Evolutionary conservation across 768 basidiomycete species (phyloP), one percentile per base, ranked within the genome.

Genomic region (Lactarius deliciosus): DNA sequence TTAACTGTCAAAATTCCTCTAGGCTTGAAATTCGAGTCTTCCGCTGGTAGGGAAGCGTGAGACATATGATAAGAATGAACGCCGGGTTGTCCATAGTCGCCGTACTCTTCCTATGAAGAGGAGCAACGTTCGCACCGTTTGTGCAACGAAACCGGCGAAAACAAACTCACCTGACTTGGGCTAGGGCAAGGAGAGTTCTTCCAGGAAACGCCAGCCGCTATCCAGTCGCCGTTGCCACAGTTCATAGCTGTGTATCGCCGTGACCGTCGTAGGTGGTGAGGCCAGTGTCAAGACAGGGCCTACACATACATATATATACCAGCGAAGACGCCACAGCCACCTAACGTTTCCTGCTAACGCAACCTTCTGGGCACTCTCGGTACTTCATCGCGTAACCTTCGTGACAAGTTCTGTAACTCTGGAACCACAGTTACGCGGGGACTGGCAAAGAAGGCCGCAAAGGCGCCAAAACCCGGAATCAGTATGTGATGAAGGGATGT

Each of bases 131-230:
- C 47, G 22, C 22, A 11, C 5, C 22, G 13, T 13, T 50, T 22
- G n/a, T 11, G 2, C n/a, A 22, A 22, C 10, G 13, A 50, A 22
- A 22, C 25, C 22, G 47, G 47, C 13, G 2, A 50, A 50, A 22
- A 25, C 1, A 22, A 25, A 11, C 47, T 25, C 47, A 50, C 47
- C 47, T 2, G 22, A 3, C 22, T 11, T 11, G 45, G 5, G n/a
- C 45, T 25, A 50, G 22, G 11, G 22, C 5, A 22, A 15, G n/a
- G 22, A 22, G 13, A 22, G 47, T 50, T 50, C 22, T 25, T 50
- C 47, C 22, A n/a, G 3, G 22, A 0, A 13, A 13, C 10, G 5
- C 11, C 5, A 25, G 13, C 3, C 10, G 5, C 5, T 5, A 1
- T 15, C 47, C 47, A 13, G n/a, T 50, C 3, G 11, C 13, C n/a